These are phyloP conservation scores for Neurospora sp. DNA, from an alignment of 495 filamentous ascomycete species.

Conservation along the genomic window DNA sequence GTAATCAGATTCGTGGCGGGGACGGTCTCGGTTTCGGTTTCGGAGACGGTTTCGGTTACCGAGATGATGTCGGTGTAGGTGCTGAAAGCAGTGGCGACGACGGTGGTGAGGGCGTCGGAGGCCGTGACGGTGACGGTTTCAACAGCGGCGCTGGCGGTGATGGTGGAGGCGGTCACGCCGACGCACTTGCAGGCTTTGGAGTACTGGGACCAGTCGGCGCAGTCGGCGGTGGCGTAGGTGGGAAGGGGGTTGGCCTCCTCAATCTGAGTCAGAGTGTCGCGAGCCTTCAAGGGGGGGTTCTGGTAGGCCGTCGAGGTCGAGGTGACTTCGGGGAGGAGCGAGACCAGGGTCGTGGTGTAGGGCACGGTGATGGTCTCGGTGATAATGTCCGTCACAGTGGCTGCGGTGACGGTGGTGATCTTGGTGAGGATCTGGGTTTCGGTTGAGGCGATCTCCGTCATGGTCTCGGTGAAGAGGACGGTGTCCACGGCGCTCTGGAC, in stretches of 20 bases:
- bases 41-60: neutral
- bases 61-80: slow-evolving; percentile 1
- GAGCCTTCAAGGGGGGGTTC: neutral
- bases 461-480: slow-evolving; percentile 1
- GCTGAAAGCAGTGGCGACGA: neutral
- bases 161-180: neutral
- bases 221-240: neutral
- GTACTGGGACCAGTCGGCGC: slow-evolving; percentile 1
- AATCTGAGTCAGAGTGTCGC: neutral
- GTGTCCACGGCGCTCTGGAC: slow-evolving; percentile 2
- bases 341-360: neutral
- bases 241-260: neutral
- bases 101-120: neutral
- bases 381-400: neutral
- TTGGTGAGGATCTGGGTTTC: slow-evolving; percentile 2
- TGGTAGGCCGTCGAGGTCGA: neutral
- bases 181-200: neutral
- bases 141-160: neutral
- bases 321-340: neutral
- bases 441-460: slow-evolving; percentile 2
- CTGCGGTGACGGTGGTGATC: neutral
- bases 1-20: neutral
- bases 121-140: neutral
- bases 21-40: neutral
- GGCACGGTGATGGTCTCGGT: neutral